Percentiles rank a stretch among this genome's conserved stretches.
Conservation (phyloP, 192 early-diverging fungal species). For the Tieghemiomyces parasiticus region DNA sequence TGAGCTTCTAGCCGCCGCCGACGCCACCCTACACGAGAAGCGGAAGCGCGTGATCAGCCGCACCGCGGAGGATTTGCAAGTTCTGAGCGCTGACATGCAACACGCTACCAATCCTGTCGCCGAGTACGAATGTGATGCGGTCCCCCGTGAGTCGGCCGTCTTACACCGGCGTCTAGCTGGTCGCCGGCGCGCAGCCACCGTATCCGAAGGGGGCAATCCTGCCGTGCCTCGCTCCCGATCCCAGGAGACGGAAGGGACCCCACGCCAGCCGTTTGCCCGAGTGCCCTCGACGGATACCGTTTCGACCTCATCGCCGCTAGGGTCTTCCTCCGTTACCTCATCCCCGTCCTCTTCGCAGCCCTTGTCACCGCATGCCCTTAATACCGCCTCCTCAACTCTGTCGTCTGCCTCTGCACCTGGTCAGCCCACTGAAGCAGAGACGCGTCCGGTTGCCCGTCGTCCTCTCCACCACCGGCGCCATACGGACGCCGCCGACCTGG, state of each 20-base stretch:
- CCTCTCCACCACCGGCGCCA: not conserved
- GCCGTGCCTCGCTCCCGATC: not conserved
- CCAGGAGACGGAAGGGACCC: not conserved
- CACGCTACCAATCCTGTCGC: too few relatives aligned
- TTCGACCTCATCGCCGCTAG: not conserved
- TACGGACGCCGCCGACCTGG: not conserved
- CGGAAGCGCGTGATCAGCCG: constrained; percentile 9
- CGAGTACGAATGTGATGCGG: too few relatives aligned
- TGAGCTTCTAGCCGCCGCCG: not conserved
- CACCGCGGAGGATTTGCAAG: not conserved
- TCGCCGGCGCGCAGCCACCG: constrained; percentile 10
- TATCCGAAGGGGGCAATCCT: not conserved
- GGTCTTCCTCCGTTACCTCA: not conserved
- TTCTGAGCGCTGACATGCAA: too few relatives aligned
- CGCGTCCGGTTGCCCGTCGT: not conserved
- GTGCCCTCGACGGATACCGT: not conserved
- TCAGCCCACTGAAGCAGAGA: not conserved
- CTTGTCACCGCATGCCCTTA: not conserved
- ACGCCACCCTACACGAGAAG: constrained; percentile 5
- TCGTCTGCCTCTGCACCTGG: not conserved
- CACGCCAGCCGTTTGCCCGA: not conserved
- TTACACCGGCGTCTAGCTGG: not conserved
- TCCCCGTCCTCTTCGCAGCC: not conserved
- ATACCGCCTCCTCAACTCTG: not conserved
- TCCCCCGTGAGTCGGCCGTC: too few relatives aligned